Conservation (phyloP, 148 eudicot species). For the Cornus florida region DNA sequence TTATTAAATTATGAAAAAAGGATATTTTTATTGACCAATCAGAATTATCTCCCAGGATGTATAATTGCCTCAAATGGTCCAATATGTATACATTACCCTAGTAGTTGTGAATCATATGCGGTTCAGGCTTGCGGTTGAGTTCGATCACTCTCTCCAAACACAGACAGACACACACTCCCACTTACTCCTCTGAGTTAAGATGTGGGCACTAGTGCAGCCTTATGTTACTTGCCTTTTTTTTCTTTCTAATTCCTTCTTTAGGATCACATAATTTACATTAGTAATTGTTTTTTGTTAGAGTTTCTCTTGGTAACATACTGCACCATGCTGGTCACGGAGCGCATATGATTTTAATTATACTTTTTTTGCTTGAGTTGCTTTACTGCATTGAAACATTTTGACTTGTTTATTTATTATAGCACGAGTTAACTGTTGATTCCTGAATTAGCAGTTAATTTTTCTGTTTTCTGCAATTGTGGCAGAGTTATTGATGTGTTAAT, state of each 20-base stretch:
- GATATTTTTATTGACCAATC: no score
- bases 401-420: not conserved
- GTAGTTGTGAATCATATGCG: no score
- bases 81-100: no score
- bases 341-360: not conserved
- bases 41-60: no score
- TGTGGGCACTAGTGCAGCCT: not conserved
- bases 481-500: not conserved
- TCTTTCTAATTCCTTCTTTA: not conserved
- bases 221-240: no score
- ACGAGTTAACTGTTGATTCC: no score
- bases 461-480: not conserved
- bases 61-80: no score
- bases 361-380: conserved; percentile 4
- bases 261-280: not conserved
- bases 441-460: not conserved
- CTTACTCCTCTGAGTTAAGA: not conserved
- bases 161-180: not conserved
- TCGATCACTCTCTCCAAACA: no score
- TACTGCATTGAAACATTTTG: not conserved
- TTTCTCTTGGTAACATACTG: not conserved
- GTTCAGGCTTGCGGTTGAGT: no score
- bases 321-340: no score
- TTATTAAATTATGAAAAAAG: no score
- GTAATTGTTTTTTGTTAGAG: not conserved